phyloP scores from a whole-genome alignment of 192 early-diverging fungal genomes.

The Obelidium mucronatum region DNA sequence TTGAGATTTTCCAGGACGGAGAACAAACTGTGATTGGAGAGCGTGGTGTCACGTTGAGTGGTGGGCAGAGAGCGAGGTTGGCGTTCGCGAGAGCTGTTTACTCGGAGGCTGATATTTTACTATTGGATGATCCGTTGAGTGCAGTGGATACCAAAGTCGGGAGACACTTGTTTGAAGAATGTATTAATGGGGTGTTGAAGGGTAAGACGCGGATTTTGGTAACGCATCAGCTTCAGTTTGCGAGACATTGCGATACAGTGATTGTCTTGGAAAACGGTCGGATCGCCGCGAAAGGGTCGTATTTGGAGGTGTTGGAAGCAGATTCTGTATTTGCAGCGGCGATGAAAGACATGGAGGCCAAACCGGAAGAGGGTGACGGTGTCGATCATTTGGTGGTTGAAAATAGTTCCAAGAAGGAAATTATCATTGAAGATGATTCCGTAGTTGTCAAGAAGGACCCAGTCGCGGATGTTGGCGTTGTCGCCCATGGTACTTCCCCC shows the following conservation, averaged over 20 bases:
- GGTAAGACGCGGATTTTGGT: constrained; percentile 69
- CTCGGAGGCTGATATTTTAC: constrained; percentile 48
- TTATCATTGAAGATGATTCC: neutral
- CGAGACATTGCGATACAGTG: constrained; percentile 64
- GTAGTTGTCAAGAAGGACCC: neutral
- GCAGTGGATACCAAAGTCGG: constrained; percentile 60
- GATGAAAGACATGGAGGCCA: constrained; percentile 3
- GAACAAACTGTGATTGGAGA: constrained; percentile 52
- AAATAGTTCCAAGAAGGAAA: neutral
- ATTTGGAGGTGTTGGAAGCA: constrained; percentile 57
- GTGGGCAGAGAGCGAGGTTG: constrained; percentile 58
- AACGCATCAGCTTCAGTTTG: constrained; percentile 72
- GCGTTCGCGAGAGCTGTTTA: constrained; percentile 57
- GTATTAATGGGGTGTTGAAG: constrained; percentile 49
- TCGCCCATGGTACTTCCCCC: neutral
- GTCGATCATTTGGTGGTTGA: neutral
- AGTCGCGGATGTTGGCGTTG: neutral
- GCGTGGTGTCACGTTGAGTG: constrained; percentile 44
- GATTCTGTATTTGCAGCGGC: constrained; percentile 19
- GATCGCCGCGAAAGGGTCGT: constrained; percentile 64
- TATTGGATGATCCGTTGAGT: constrained; percentile 59
- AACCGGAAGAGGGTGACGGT: neutral
- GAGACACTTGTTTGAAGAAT: constrained; percentile 49
- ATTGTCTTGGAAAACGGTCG: constrained; percentile 70
- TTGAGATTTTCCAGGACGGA: constrained; percentile 41